A percentile compares a stretch with the other conserved stretches of the same genome.
Evolutionary conservation across 1,139 yeast genomes (phyloP).

Genomic region (Suhomyces anneliseae): DNA sequence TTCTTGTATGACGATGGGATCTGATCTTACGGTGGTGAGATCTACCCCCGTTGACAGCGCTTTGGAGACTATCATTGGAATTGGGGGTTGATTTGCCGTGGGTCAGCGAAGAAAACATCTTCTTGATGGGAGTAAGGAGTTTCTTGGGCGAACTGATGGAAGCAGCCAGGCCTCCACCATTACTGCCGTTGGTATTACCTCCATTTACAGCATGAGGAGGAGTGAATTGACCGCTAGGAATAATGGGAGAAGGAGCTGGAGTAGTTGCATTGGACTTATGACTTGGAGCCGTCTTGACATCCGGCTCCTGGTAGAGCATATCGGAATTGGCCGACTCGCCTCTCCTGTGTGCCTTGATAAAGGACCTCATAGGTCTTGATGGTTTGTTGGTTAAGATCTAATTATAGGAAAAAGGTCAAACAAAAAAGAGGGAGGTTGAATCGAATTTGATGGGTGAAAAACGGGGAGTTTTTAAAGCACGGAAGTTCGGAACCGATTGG

Average conservation of each 20-base stretch:
- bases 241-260: constrained; percentile 18
- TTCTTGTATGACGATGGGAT: constrained; percentile 7
- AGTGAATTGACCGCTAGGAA: constrained; percentile 22
- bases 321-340: constrained; percentile 17
- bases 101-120: constrained; percentile 32
- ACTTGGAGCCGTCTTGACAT: not conserved
- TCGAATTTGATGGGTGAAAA: no score
- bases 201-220: constrained; percentile 18
- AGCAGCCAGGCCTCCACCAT: constrained; percentile 4
- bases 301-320: constrained; percentile 10
- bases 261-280: constrained; percentile 10
- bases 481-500: no score
- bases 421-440: no score
- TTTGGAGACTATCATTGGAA: constrained; percentile 17
- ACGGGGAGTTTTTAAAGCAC: no score
- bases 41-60: constrained; percentile 9
- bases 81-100: constrained; percentile 18
- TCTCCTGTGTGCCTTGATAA: constrained; percentile 45
- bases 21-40: constrained; percentile 1
- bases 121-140: constrained; percentile 43
- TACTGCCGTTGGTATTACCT: not conserved
- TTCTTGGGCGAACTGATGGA: constrained; percentile 42
- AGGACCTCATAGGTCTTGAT: constrained; percentile 39
- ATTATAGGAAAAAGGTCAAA: no score
- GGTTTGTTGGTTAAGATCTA: not conserved